phyloP scores from a whole-genome alignment of 2,329 filamentous ascomycete species.

The Lachnellula subtilissima region DNA sequence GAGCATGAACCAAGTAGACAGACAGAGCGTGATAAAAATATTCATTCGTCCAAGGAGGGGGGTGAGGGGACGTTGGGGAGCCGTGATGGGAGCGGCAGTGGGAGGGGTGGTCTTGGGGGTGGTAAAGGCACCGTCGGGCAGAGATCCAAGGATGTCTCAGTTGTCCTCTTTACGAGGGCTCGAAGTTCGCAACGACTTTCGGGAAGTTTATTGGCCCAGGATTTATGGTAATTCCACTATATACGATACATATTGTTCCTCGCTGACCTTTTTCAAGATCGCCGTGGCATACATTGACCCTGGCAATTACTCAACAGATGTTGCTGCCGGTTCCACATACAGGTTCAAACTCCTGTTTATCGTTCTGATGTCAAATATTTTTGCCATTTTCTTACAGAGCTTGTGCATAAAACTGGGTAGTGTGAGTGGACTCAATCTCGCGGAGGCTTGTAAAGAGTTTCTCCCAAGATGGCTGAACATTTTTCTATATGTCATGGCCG shows the following conservation, averaged over 20 bases:
- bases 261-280: constrained; percentile 21
- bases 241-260: not conserved
- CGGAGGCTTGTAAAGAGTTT: constrained; percentile 44
- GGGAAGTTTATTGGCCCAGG: constrained; percentile 50
- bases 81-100: constrained; percentile 3
- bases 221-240: constrained; percentile 25
- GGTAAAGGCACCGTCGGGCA: not conserved
- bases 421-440: constrained; percentile 50
- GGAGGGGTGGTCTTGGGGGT: constrained; percentile 6
- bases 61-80: not conserved
- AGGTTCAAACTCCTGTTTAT: constrained; percentile 51
- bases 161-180: constrained; percentile 13
- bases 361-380: constrained; percentile 52
- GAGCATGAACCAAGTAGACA: constrained; percentile 16
- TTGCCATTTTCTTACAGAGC: constrained; percentile 54
- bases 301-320: constrained; percentile 54
- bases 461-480: constrained; percentile 51
- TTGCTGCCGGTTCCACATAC: constrained; percentile 50
- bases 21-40: constrained; percentile 1
- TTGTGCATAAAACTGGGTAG: constrained; percentile 52
- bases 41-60: constrained; percentile 1
- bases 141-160: constrained; percentile 1
- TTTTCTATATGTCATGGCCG: constrained; percentile 48
- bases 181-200: constrained; percentile 31
- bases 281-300: constrained; percentile 38